Evolutionary conservation across 108 stramenopile species (phyloP).

Genomic region (Pelagomonas calceolata): DNA sequence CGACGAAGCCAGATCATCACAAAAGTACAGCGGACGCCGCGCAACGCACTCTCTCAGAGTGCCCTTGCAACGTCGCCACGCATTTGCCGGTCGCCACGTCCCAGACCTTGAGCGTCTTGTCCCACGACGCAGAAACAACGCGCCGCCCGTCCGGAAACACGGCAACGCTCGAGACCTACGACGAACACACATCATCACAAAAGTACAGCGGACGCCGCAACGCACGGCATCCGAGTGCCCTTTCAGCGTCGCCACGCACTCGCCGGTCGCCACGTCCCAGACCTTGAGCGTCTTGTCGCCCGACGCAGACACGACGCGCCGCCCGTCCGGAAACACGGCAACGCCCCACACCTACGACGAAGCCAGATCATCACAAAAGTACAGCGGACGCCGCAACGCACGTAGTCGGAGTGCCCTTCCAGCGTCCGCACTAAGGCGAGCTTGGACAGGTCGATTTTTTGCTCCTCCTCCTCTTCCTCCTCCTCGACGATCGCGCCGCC

Average conservation of each 20-base stretch:
- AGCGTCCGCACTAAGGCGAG: conserved; percentile 57
- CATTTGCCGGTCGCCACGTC: no score
- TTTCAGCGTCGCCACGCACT: conserved; percentile 65
- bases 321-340: conserved; percentile 34
- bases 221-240: conserved; percentile 53
- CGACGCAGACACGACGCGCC: conserved; percentile 63
- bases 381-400: no score
- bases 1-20: no score
- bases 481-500: no score
- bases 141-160: conserved; percentile 37
- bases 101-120: conserved; percentile 84
- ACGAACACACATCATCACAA: no score
- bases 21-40: no score
- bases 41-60: no score
- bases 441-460: conserved; percentile 48
- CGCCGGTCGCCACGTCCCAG: conserved; percentile 28
- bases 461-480: no score
- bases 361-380: no score
- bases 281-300: conserved; percentile 88
- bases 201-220: conserved; percentile 34
- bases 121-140: conserved; percentile 75
- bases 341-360: conserved; percentile 29
- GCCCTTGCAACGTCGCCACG: no score
- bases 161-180: conserved; percentile 16
- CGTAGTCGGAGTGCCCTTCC: not conserved